Evolutionary conservation across 805 yeast species (phyloP).

Genomic region (Starmerella apicola): DNA sequence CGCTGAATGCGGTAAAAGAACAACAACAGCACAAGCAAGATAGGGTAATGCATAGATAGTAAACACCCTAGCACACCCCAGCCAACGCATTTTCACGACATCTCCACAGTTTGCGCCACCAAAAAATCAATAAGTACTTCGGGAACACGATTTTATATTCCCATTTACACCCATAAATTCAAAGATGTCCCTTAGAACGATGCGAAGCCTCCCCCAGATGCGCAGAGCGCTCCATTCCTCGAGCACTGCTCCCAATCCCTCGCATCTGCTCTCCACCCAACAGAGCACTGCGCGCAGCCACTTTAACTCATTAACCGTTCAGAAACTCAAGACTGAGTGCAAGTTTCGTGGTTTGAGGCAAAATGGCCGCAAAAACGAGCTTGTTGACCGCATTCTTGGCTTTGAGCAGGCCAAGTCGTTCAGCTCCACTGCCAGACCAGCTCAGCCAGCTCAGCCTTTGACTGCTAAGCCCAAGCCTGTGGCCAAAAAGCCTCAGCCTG

Average conservation of each 20-base stretch:
- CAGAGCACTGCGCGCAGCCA: slow-evolving; percentile 18
- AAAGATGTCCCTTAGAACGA: slow-evolving; percentile 14
- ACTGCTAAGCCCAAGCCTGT: background rate
- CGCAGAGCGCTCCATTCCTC: slow-evolving; percentile 22
- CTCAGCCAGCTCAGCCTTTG: background rate
- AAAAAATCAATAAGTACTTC: no score
- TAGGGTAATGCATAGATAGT: no score
- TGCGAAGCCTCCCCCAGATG: slow-evolving; percentile 21
- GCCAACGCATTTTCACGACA: no score
- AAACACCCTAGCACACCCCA: no score
- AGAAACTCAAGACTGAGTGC: slow-evolving; percentile 47
- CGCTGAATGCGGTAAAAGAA: no score
- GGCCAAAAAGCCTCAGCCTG: background rate
- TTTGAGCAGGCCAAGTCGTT: slow-evolving; percentile 19
- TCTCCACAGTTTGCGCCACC: background rate
- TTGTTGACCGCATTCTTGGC: slow-evolving; percentile 31
- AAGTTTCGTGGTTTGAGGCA: slow-evolving; percentile 47
- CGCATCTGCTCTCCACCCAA: slow-evolving; percentile 22
- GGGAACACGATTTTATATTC: no score
- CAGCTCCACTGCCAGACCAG: slow-evolving; percentile 6
- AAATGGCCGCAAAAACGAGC: slow-evolving; percentile 49
- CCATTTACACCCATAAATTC: background rate
- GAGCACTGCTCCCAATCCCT: slow-evolving; percentile 25
- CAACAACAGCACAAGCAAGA: no score
- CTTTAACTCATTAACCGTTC: slow-evolving; percentile 36